Percentiles rank a stretch among this genome's conserved stretches.
Evolutionary conservation across 2,329 filamentous ascomycete genomes (phyloP).

Genomic region (Colletotrichum cordylinicola): DNA sequence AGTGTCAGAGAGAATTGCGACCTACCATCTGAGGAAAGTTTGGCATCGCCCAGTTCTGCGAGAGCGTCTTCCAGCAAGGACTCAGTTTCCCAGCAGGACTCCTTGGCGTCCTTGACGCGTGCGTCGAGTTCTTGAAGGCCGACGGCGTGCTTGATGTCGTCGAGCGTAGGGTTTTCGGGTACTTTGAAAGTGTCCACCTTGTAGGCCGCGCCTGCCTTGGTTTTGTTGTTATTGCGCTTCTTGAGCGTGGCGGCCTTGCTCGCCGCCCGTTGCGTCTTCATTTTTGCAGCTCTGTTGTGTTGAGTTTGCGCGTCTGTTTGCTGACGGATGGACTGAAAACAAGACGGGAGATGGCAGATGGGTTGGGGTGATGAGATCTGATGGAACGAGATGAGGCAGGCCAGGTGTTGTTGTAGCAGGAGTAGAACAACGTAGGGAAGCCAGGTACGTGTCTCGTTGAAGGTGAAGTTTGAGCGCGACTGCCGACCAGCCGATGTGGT

Average conservation of each 20-base stretch:
- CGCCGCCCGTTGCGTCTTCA: conserved; percentile 35
- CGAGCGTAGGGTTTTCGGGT: conserved; percentile 37
- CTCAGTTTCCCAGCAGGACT: conserved; percentile 65
- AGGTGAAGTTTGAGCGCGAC: background rate
- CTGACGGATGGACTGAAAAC: background rate
- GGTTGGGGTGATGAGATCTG: background rate
- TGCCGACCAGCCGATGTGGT: conserved; percentile 17
- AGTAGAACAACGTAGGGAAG: background rate
- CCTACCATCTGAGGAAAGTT: conserved; percentile 51
- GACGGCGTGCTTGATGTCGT: conserved; percentile 40
- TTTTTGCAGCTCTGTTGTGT: conserved; percentile 29
- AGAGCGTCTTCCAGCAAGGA: conserved; percentile 69
- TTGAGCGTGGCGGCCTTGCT: conserved; percentile 36
- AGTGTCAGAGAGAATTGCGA: conserved; percentile 22
- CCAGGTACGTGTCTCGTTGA: conserved; percentile 16
- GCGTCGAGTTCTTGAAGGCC: conserved; percentile 51
- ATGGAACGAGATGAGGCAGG: conserved; percentile 4
- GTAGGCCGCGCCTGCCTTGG: conserved; percentile 24
- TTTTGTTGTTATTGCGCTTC: conserved; percentile 31
- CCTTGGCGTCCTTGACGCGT: conserved; percentile 55
- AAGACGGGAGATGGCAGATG: background rate
- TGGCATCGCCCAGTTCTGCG: conserved; percentile 59
- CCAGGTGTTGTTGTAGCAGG: background rate
- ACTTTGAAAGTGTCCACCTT: conserved; percentile 40
- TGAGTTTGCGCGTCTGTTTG: background rate